Conservation (phyloP, 1,139 yeast species). For the Candida pseudoviswanathii region DNA sequence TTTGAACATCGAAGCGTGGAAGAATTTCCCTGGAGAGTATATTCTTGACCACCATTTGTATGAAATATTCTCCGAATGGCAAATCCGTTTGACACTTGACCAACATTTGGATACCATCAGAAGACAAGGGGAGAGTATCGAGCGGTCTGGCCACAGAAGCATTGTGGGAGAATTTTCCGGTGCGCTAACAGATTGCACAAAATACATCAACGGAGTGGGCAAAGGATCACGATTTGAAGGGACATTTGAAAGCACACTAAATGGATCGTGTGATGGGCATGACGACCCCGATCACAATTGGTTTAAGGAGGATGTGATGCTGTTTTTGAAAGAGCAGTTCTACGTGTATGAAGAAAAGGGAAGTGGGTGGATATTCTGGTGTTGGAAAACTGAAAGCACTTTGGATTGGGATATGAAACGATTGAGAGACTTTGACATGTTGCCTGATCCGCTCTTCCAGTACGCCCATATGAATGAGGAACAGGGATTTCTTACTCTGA, state of each 20-base stretch:
- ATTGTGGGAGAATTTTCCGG: constrained; percentile 32
- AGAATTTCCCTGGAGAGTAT: constrained; percentile 18
- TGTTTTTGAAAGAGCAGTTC: constrained; percentile 23
- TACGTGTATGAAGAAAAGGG: constrained; percentile 19
- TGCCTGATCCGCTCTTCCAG: constrained; percentile 14
- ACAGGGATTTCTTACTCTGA: not conserved
- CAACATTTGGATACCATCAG: constrained; percentile 20
- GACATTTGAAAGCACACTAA: constrained; percentile 13
- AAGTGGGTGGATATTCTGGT: constrained; percentile 48
- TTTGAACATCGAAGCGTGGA: constrained; percentile 23
- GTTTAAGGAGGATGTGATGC: constrained; percentile 18
- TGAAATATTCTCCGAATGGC: constrained; percentile 25
- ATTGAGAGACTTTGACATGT: constrained; percentile 10
- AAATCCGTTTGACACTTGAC: constrained; percentile 17
- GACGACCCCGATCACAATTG: constrained; percentile 18
- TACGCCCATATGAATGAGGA: not conserved
- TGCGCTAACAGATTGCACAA: constrained; percentile 30
- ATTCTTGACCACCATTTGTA: constrained; percentile 29
- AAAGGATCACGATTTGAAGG: constrained; percentile 28
- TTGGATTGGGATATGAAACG: constrained; percentile 25
- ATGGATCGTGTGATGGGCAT: constrained; percentile 23
- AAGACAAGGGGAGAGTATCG: constrained; percentile 19
- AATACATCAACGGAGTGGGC: constrained; percentile 28
- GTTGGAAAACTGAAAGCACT: constrained; percentile 45
- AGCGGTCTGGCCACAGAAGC: constrained; percentile 19